Evolutionary conservation across 2,329 filamentous ascomycete species (phyloP).

Genomic region (Botrytis sinoallii): DNA sequence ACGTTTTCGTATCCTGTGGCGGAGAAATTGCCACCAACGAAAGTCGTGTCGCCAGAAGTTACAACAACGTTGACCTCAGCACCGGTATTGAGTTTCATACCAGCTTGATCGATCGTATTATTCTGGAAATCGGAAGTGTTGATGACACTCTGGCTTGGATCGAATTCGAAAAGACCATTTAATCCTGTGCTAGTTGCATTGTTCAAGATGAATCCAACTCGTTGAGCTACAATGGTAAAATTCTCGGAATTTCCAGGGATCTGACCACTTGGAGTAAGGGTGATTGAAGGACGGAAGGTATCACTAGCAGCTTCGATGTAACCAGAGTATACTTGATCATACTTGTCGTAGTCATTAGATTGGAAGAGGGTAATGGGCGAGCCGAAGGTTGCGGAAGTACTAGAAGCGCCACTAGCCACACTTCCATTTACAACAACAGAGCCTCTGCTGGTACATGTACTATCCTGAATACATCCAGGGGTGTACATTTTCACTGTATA

Average conservation of each 20-base stretch:
- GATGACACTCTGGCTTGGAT: constrained; percentile 60
- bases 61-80: constrained; percentile 71
- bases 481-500: constrained; percentile 92
- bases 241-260: constrained; percentile 53
- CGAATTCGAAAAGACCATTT: constrained; percentile 88
- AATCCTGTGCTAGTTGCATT: constrained; percentile 70
- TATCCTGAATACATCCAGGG: constrained; percentile 81
- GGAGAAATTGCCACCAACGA: constrained; percentile 82
- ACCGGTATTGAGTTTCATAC: constrained; percentile 61
- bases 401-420: constrained; percentile 53
- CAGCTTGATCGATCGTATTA: constrained; percentile 75
- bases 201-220: constrained; percentile 72
- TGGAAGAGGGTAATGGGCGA: constrained; percentile 64
- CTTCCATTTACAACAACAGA: constrained; percentile 76
- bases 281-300: constrained; percentile 77
- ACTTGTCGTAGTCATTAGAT: constrained; percentile 95
- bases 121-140: constrained; percentile 61
- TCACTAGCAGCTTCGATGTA: constrained; percentile 71
- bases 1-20: constrained; percentile 68
- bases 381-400: constrained; percentile 46
- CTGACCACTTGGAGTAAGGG: constrained; percentile 64
- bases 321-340: constrained; percentile 86
- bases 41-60: constrained; percentile 62
- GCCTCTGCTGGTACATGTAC: constrained; percentile 72
- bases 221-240: constrained; percentile 83